Percentiles rank a stretch among this genome's conserved stretches.
Conservation (phyloP, 2,329 filamentous ascomycete species). For the Teratosphaeria zuluensis region DNA sequence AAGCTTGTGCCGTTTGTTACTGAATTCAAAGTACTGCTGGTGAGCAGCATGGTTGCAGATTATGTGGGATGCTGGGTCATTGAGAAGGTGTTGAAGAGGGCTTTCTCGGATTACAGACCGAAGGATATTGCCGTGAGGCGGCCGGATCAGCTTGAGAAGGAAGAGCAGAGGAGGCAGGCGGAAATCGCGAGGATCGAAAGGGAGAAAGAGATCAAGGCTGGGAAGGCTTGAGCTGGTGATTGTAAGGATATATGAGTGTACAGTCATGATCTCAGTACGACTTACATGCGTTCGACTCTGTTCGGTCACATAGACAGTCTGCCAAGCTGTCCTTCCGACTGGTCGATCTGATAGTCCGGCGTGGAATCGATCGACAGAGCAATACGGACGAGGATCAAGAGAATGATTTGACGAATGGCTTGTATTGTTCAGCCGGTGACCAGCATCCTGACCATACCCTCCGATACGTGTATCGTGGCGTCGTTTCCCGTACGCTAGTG, state of each 20-base stretch:
- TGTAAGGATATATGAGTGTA: background rate
- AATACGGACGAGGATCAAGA: too few species aligned
- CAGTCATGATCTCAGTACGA: background rate
- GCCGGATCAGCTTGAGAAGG: conserved; percentile 73
- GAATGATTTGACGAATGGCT: too few species aligned
- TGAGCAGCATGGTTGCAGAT: conserved; percentile 74
- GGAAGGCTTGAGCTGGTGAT: conserved; percentile 28
- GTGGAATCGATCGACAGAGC: too few species aligned
- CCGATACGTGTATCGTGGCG: too few species aligned
- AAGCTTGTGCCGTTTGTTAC: conserved; percentile 80
- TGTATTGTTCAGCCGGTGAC: too few species aligned
- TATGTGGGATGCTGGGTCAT: conserved; percentile 80
- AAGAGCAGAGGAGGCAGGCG: conserved; percentile 56
- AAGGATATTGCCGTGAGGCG: conserved; percentile 86
- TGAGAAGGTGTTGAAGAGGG: conserved; percentile 71
- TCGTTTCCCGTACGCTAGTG: too few species aligned
- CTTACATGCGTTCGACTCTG: too few species aligned
- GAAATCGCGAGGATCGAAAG: conserved; percentile 32
- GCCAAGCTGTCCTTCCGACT: too few species aligned
- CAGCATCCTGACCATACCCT: too few species aligned
- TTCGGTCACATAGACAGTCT: too few species aligned
- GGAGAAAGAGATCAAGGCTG: conserved; percentile 31
- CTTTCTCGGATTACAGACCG: conserved; percentile 85
- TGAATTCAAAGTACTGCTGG: conserved; percentile 85
- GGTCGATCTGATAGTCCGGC: too few species aligned